A percentile compares a stretch with the other conserved stretches of the same genome.
Conservation (phyloP, 192 early-diverging fungal genomes). For the Coemansia sp. region DNA sequence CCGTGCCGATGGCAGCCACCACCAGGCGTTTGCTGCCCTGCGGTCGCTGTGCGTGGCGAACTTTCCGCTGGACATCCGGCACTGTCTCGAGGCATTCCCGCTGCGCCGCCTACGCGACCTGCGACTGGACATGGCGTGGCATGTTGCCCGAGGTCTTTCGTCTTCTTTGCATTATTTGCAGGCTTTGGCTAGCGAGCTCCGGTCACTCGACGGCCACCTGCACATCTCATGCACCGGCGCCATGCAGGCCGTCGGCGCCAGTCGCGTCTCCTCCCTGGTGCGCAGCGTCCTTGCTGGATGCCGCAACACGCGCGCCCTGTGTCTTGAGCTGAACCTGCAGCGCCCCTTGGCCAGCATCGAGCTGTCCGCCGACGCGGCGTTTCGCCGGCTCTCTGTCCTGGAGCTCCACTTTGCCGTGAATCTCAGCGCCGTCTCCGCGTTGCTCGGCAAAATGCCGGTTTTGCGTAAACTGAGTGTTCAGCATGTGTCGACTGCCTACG, state of each 20-base stretch:
- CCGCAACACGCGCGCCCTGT: background rate
- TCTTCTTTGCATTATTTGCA: background rate
- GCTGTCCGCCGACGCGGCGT: background rate
- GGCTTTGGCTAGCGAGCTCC: background rate
- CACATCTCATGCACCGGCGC: background rate
- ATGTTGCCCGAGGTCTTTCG: background rate
- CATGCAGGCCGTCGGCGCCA: background rate
- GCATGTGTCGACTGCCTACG: background rate
- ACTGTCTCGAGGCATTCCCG: background rate
- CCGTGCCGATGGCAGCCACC: too few relatives aligned
- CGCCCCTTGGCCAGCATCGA: background rate
- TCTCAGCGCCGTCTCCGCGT: background rate
- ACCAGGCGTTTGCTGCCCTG: background rate
- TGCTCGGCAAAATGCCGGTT: background rate
- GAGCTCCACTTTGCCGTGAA: background rate
- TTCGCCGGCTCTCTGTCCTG: background rate
- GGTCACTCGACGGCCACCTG: background rate
- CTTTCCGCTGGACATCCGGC: background rate
- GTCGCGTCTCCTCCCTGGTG: background rate
- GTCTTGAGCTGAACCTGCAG: background rate
- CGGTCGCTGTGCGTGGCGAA: background rate
- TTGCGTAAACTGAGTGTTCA: background rate
- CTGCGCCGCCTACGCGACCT: background rate
- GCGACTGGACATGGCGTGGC: background rate
- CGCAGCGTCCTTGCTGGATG: background rate